These are phyloP conservation scores for Podospora appendiculata DNA, from an alignment of 495 filamentous ascomycete genomes.

Conservation along the genomic window DNA sequence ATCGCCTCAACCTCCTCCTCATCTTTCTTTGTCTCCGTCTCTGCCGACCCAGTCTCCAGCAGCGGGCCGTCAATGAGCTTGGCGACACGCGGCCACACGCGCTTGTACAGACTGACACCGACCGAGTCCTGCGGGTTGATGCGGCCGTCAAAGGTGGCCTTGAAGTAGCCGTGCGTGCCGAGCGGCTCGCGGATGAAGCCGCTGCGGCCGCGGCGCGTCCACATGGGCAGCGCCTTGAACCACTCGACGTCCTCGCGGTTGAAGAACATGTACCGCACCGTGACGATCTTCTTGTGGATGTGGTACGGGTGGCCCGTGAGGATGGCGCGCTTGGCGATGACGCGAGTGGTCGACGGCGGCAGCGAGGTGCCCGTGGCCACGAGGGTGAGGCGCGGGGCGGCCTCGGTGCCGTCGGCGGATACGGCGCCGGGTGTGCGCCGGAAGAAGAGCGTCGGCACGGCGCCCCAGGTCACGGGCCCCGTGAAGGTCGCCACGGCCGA, in stretches of 20 bases:
- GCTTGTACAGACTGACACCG: conserved; percentile 88
- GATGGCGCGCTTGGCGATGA: conserved; percentile 90
- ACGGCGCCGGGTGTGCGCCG: conserved; percentile 37
- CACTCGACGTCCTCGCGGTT: conserved; percentile 87
- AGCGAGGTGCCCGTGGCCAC: conserved; percentile 82
- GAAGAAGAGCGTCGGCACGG: conserved; percentile 83
- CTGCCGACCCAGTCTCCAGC: conserved; percentile 2
- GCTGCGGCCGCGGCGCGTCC: conserved; percentile 81
- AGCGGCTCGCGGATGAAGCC: conserved; percentile 90
- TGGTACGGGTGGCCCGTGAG: conserved; percentile 95
- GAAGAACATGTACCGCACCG: conserved; percentile 99
- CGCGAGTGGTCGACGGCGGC: conserved; percentile 66
- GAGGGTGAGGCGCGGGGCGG: conserved; percentile 47
- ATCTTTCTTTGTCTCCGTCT: conserved; percentile 1
- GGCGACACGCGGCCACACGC: conserved; percentile 75
- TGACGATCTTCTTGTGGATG: conserved; percentile 95
- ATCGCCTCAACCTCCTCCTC: conserved; percentile 26
- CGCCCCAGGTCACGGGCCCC: conserved; percentile 86
- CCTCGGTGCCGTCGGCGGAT: conserved; percentile 18
- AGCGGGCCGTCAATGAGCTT: conserved; percentile 38
- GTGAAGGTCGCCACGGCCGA: conserved; percentile 88
- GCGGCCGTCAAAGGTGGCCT: conserved; percentile 92
- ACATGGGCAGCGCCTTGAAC: conserved; percentile 94
- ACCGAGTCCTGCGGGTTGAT: conserved; percentile 93
- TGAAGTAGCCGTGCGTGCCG: conserved; percentile 98